Evolutionary conservation across 768 basidiomycete genomes (phyloP).

Genomic region (Amanita phalloides): DNA sequence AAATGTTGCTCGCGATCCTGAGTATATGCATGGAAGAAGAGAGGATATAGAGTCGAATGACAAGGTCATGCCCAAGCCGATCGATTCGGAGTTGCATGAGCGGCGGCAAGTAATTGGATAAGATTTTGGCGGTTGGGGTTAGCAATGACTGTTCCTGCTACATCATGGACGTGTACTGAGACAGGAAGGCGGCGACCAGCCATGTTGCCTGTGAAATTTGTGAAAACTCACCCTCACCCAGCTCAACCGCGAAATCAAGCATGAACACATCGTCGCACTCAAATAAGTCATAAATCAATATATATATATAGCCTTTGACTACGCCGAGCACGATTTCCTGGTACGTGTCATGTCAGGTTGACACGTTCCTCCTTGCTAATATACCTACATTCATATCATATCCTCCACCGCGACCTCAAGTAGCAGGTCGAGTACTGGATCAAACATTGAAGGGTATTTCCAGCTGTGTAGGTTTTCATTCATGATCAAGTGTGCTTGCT

Average conservation of each 20-base stretch:
- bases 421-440: too few relatives aligned
- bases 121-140: too few relatives aligned
- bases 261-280: slow-evolving; percentile 86
- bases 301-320: slow-evolving; percentile 99
- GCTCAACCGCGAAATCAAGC: slow-evolving; percentile 84
- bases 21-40: too few relatives aligned
- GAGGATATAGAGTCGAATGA: too few relatives aligned
- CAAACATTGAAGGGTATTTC: slow-evolving; percentile 17
- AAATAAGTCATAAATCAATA: slow-evolving; percentile 93
- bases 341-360: slow-evolving; percentile 32
- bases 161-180: slow-evolving; percentile 80
- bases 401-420: slow-evolving; percentile 95
- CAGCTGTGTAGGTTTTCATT: too few relatives aligned
- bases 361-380: neutral
- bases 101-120: too few relatives aligned
- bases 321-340: slow-evolving; percentile 97
- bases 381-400: slow-evolving; percentile 90
- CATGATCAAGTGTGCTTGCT: too few relatives aligned
- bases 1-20: too few relatives aligned
- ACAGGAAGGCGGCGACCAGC: slow-evolving; percentile 61
- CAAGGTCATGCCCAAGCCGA: too few relatives aligned
- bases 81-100: too few relatives aligned
- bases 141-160: slow-evolving; percentile 35
- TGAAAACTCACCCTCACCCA: slow-evolving; percentile 15
- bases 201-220: neutral